phyloP scores from a whole-genome alignment of 495 filamentous ascomycete genomes.

The Thermothielavioides terrestris region DNA sequence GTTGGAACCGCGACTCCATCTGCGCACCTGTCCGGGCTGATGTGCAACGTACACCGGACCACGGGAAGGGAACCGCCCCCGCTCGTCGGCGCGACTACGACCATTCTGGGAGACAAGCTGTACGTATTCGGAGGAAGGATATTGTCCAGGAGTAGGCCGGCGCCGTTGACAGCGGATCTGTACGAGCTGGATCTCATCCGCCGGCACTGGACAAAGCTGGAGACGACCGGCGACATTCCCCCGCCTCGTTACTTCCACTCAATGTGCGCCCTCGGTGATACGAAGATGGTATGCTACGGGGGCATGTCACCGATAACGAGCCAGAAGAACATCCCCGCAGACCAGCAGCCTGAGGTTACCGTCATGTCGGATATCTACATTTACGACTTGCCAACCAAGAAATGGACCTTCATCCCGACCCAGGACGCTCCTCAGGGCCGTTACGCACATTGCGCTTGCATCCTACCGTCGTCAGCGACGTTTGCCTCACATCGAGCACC shows the following conservation, averaged over 20 bases:
- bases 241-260: constrained; percentile 94
- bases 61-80: constrained; percentile 87
- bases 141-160: constrained; percentile 69
- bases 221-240: constrained; percentile 74
- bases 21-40: constrained; percentile 69
- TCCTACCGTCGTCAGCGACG: constrained; percentile 75
- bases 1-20: constrained; percentile 42
- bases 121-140: constrained; percentile 93
- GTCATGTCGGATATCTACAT: constrained; percentile 99
- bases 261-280: constrained; percentile 85
- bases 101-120: constrained; percentile 84
- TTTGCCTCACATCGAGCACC: constrained; percentile 79
- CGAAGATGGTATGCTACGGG: constrained; percentile 94
- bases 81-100: constrained; percentile 89
- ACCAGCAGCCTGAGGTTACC: constrained; percentile 77
- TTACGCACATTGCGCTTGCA: constrained; percentile 94
- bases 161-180: constrained; percentile 73
- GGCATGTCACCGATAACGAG: constrained; percentile 82
- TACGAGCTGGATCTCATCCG: constrained; percentile 89
- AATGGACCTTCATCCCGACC: constrained; percentile 77
- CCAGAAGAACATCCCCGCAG: constrained; percentile 44
- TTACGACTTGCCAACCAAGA: constrained; percentile 75
- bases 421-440: constrained; percentile 81
- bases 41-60: constrained; percentile 86
- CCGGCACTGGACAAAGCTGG: constrained; percentile 86